These are phyloP conservation scores for Coemansia aciculifera DNA, from an alignment of 192 early-diverging fungal species.

Conservation along the genomic window DNA sequence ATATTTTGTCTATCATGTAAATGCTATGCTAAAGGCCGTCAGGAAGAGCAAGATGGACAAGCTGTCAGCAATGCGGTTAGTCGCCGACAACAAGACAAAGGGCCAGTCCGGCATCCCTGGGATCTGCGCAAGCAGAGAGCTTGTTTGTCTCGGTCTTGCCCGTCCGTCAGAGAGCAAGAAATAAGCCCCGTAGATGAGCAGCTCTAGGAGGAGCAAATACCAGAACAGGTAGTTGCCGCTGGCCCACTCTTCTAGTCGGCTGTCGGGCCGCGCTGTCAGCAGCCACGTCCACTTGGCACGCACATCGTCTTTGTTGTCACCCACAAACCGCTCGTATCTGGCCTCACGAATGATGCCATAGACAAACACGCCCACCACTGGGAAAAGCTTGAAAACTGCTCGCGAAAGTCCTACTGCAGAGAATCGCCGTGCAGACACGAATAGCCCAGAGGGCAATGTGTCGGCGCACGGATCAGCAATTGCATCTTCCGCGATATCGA, in stretches of 20 bases:
- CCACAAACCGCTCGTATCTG: constrained; percentile 30
- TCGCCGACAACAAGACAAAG: constrained; percentile 18
- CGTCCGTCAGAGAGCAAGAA: constrained; percentile 17
- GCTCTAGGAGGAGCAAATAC: constrained; percentile 35
- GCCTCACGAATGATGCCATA: constrained; percentile 41
- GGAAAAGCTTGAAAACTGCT: constrained; percentile 24
- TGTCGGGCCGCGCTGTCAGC: constrained; percentile 35
- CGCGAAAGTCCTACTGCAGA: constrained; percentile 35
- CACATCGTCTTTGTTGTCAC: constrained; percentile 30
- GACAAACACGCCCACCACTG: constrained; percentile 34
- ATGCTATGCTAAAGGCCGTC: constrained; percentile 29
- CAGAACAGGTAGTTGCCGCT: constrained; percentile 36
- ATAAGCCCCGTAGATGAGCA: constrained; percentile 26
- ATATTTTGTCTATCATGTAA: not conserved
- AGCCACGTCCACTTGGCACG: constrained; percentile 36
- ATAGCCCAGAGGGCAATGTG: not conserved
- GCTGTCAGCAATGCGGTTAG: constrained; percentile 35
- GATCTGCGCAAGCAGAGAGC: constrained; percentile 15
- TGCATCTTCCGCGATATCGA: constrained; percentile 21
- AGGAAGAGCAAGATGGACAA: constrained; percentile 34
- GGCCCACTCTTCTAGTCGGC: constrained; percentile 37
- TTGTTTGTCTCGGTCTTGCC: constrained; percentile 3
- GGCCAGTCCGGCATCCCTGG: constrained; percentile 33
- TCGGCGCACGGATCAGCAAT: constrained; percentile 34
- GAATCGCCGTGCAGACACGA: constrained; percentile 20